Evolutionary conservation across 441 rosid species (phyloP), one percentile per base, ranked within the genome.

Genomic region (Croton laevigatus): DNA sequence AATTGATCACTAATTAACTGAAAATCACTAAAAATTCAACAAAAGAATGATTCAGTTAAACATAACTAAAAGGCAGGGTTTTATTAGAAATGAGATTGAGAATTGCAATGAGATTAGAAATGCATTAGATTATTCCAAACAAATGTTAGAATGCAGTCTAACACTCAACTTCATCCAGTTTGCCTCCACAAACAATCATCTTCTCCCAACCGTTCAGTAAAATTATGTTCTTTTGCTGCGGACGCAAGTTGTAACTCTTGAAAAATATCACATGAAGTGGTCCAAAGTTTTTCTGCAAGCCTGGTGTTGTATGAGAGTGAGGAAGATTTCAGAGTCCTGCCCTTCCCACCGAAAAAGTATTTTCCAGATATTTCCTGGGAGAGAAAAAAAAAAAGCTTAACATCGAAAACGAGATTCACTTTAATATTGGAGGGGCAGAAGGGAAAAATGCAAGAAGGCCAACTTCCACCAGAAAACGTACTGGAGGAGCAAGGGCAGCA

Each of bases 401-500:
- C 62, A 32, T 5, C 58, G 17, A 65, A 38, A 44, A 32, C 57
- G 6, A 45, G 1, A 19, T 49, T 59, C 62, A 65, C 17, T 32
- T 59, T 37, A 38, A 23, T 11, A 42, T 10, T 58, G 36, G 58
- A 67, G 16, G 10, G 42, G 19, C 32, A 45, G 11, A 38, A 64
- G 59, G 16, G 19, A 42, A 65, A 22, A 20, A 70, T 45, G 46
- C 7, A 14, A 46, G 19, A 16, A 46, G 20, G 8, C 5, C n/a
- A 46, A 58, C 65, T 46, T 45, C 20, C 42, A 0, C 5, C 1
- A 13, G 55, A 62, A 61, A 61, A 75, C 90, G 86, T 76, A 95
- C 98, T 10, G 92, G 82, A 67, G 98, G 90, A 60, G 96, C 87
- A 73, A 95, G 90, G 65, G 93, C 90, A 51, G 97, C 96, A 82